Evolutionary conservation across 176 grass and related monocot species (phyloP), one percentile per base, ranked within the genome.

Genomic region (Musa beccarii): DNA sequence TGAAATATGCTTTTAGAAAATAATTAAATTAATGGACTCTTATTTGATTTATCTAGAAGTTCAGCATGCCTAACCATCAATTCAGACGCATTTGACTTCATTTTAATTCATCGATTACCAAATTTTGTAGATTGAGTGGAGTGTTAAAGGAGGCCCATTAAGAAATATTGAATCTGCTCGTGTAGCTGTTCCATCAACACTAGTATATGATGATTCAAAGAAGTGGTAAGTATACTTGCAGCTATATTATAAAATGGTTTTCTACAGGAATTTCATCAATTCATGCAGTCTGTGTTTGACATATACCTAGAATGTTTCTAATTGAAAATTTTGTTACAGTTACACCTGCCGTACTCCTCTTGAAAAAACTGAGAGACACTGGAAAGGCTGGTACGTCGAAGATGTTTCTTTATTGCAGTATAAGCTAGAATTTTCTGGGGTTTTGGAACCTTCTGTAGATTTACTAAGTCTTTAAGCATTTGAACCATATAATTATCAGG

Each of bases 81-180:
- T 11, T n/a, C 34, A 51, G 2, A 20, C 23, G n/a, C 21, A 53
- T 13, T 73, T 53, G 51, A 4, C 70, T 54, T 73, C 17, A 52
- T 20, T 74, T 74, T 74, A n/a, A 25, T 57, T 26, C 9, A 17
- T 16, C 1, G 1, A 24, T 8, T 74, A 19, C 72, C 70, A 82
- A 72, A 80, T 65, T 66, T 54, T 23, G 34, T 79, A 99, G 90
- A 87, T 99, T 83, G 91, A 94, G 79, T 94, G 86, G 88, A 92
- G 81, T 75, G 84, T 99, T 55, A 99, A 89, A 91, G 81, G 86
- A 77, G 90, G 88, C 1, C 83, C 86, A 4, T 73, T 99, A 80
- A 85, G 90, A 74, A 99, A 94, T 69, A 70, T 89, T 53, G 95
- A 99, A 19, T 99, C 95, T 78, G 90, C 95, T 53, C 84, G 90